Percentiles rank a stretch among this genome's conserved stretches.
Evolutionary conservation across 2,329 filamentous ascomycete species (phyloP).

Genomic region (Aspergillus oerlinghausenensis): DNA sequence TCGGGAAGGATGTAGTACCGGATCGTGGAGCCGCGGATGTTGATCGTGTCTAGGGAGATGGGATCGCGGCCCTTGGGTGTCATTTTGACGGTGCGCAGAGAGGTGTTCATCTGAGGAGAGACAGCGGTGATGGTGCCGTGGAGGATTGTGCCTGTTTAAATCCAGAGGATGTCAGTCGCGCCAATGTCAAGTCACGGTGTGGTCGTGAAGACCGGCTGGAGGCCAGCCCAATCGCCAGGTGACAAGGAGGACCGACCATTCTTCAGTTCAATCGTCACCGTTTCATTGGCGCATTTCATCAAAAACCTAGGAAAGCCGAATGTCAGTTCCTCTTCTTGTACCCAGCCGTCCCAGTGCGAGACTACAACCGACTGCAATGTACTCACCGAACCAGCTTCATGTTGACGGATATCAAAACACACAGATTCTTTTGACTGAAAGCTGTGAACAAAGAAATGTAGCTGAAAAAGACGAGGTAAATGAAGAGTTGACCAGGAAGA

Average conservation of each 20-base stretch:
- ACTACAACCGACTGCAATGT: slow-evolving; percentile 1
- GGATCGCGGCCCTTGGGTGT: slow-evolving; percentile 83
- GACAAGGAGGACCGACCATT: slow-evolving; percentile 62
- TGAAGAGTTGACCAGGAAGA: neutral
- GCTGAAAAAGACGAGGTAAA: neutral
- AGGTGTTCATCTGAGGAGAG: slow-evolving; percentile 97
- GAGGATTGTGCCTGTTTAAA: slow-evolving; percentile 73
- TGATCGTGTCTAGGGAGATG: slow-evolving; percentile 88
- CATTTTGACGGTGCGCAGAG: slow-evolving; percentile 94
- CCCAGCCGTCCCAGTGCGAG: neutral
- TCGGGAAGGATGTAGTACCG: slow-evolving; percentile 96
- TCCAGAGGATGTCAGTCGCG: neutral
- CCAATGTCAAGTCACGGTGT: neutral
- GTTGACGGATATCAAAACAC: slow-evolving; percentile 35
- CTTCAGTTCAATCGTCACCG: slow-evolving; percentile 96
- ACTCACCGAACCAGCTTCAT: slow-evolving; percentile 98
- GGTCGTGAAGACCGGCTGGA: neutral
- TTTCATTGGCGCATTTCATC: slow-evolving; percentile 99
- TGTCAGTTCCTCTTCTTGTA: slow-evolving; percentile 9
- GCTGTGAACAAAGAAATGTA: neutral
- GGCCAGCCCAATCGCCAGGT: neutral
- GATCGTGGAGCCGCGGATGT: slow-evolving; percentile 92
- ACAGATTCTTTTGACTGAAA: neutral
- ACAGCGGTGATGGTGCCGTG: slow-evolving; percentile 96
- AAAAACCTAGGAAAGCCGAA: slow-evolving; percentile 64